These are phyloP conservation scores for Monosporascus ibericus DNA, from an alignment of 2,329 filamentous ascomycete genomes.

Conservation along the genomic window DNA sequence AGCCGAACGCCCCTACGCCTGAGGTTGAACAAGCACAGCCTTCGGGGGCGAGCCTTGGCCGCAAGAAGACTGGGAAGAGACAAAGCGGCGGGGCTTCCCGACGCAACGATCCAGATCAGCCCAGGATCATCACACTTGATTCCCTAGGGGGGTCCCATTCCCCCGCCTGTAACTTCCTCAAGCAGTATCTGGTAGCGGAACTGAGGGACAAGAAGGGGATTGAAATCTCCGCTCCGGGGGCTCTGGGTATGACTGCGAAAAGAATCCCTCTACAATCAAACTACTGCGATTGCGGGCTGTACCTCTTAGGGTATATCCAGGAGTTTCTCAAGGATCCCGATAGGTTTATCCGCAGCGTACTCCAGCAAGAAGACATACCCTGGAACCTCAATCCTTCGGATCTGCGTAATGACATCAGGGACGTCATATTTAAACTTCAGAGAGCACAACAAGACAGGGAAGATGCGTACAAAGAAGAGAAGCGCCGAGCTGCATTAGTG, in stretches of 20 bases:
- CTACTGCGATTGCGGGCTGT: conserved; percentile 84
- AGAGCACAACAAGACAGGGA: conserved; percentile 44
- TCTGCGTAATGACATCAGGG: conserved; percentile 60
- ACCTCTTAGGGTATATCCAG: conserved; percentile 75
- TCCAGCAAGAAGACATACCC: conserved; percentile 48
- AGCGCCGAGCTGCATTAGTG: conserved; percentile 14
- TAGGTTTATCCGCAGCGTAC: conserved; percentile 58
- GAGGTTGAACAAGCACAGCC: conserved; percentile 9
- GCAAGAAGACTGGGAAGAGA: conserved; percentile 28
- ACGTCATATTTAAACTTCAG: conserved; percentile 59
- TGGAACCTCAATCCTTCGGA: conserved; percentile 51
- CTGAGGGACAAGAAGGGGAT: conserved; percentile 53
- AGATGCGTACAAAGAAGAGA: conserved; percentile 31
- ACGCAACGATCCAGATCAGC: conserved; percentile 45
- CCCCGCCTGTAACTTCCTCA: conserved; percentile 60
- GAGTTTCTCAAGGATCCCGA: conserved; percentile 74
- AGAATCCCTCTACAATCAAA: conserved; percentile 77
- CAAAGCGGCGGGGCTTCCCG: conserved; percentile 23
- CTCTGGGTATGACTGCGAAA: conserved; percentile 60
- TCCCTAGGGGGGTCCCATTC: conserved; percentile 66
- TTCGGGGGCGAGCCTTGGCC: conserved; percentile 11
- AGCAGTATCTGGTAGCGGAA: conserved; percentile 72
- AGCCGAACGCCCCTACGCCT: conserved; percentile 5
- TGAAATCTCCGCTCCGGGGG: conserved; percentile 13
- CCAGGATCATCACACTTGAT: conserved; percentile 80